These are phyloP conservation scores for Arthrobotrys sphaeroides DNA, from an alignment of 2,329 filamentous ascomycete genomes.

Conservation along the genomic window DNA sequence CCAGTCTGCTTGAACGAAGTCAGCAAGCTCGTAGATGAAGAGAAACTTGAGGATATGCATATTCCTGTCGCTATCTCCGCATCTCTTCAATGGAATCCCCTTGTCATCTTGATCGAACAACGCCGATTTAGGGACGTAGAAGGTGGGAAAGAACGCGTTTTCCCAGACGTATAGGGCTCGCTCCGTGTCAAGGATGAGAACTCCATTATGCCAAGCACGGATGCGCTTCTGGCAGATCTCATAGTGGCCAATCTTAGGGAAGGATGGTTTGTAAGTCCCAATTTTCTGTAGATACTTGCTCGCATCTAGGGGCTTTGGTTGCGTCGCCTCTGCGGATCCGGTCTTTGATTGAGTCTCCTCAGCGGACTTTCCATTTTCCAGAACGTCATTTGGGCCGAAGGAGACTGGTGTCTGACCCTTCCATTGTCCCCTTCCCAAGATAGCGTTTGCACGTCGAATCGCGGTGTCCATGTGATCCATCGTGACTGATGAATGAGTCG, in stretches of 20 bases:
- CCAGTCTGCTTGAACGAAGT: neutral
- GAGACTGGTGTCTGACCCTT: too few species aligned
- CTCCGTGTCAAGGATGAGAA: constrained; percentile 27
- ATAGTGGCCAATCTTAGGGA: constrained; percentile 10
- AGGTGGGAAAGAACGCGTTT: constrained; percentile 37
- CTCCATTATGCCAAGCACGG: constrained; percentile 15
- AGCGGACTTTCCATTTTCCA: too few species aligned
- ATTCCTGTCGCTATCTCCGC: neutral
- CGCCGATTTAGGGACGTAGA: constrained; percentile 22
- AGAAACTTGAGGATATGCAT: constrained; percentile 1
- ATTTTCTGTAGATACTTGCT: constrained; percentile 12
- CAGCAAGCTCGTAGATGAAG: neutral
- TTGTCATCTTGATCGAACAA: neutral
- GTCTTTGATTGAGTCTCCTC: too few species aligned
- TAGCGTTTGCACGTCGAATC: too few species aligned
- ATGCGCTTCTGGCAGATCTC: constrained; percentile 40
- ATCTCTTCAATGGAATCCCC: neutral
- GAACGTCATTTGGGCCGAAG: neutral
- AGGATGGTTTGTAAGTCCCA: constrained; percentile 17
- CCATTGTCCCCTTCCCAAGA: too few species aligned
- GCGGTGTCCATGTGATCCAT: too few species aligned
- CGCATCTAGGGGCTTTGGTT: neutral
- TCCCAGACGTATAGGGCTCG: constrained; percentile 35
- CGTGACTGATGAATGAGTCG: too few species aligned
- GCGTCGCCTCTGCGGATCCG: neutral